Base-by-base conservation (phyloP, 805 yeast species). In the Starmerella potacharoeniae region DNA sequence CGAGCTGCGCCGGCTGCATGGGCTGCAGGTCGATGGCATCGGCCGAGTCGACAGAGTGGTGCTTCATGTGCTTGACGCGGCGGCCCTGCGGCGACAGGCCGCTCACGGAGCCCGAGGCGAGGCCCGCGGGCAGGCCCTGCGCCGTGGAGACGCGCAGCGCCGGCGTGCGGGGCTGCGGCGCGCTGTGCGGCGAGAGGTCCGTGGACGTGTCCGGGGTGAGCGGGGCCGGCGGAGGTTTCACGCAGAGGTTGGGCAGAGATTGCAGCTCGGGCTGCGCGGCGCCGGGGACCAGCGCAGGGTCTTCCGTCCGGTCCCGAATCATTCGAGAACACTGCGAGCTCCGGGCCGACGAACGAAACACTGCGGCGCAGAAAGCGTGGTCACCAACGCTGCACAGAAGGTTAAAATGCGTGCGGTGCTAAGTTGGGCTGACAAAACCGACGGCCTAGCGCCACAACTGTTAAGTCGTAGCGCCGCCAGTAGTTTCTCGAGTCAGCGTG, bases 1-100 rank as follows among this genome's bases (percentile, higher is more conserved):
- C 51, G n/a, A 58, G 45, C 39, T 54, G 47, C 11, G 43, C 8
- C 22, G 62, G 56, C 13, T 49, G 40, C 40, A 59, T 39, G 4
- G 61, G 53, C 43, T 35, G 34, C 41, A 50, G 17, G 46, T 45
- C 51, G 22, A 52, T 33, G 10, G 36, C 31, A n/a, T 43, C 45
- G 16, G 33, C 47, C 30, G 45, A 5, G 34, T 43, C 47, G 16
- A 16, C 22, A 2, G 47, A 43, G 31, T 28, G 47, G 36, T 43
- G 47, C 47, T 43, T 43, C 36, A 43, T 43, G 36, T 43, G 47
- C 11, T 31, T 43, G 11, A 31, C 36, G 16, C 36, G 35, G 5
- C 47, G 47, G n/a, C 28, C 31, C 36, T 43, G 47, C 10, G 47
- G 47, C 9, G 47, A 43, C 6, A 31, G 8, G 22, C 47, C 47